Percentiles rank a stretch among this genome's conserved stretches.
Evolutionary conservation across 2,329 filamentous ascomycete species (phyloP).

Genomic region (Talaromyces amestolkiae): DNA sequence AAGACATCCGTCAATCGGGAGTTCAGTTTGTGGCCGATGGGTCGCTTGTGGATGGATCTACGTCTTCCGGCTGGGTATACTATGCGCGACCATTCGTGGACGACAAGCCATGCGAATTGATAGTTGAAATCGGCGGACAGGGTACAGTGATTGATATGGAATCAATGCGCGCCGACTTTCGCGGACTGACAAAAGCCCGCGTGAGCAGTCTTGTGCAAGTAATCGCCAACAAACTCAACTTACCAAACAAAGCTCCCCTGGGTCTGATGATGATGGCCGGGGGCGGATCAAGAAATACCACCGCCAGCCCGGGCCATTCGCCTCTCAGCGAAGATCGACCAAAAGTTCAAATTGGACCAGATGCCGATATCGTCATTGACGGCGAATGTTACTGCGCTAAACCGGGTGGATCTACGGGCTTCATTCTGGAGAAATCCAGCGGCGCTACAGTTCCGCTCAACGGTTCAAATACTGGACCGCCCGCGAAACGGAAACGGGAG

Average conservation of each 20-base stretch:
- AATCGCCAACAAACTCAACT: slow-evolving; percentile 73
- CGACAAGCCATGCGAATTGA: slow-evolving; percentile 66
- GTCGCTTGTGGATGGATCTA: slow-evolving; percentile 25
- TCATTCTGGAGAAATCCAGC: neutral
- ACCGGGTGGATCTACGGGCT: neutral
- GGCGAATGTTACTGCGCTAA: slow-evolving; percentile 32
- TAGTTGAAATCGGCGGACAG: slow-evolving; percentile 75
- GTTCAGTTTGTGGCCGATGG: slow-evolving; percentile 62
- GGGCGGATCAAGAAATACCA: slow-evolving; percentile 60
- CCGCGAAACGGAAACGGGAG: slow-evolving; percentile 40
- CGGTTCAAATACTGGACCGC: slow-evolving; percentile 13
- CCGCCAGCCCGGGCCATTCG: slow-evolving; percentile 66
- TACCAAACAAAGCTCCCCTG: slow-evolving; percentile 59
- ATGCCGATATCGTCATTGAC: slow-evolving; percentile 44
- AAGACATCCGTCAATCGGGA: slow-evolving; percentile 86
- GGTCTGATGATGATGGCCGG: slow-evolving; percentile 63
- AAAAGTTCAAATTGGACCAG: slow-evolving; percentile 59
- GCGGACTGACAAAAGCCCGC: slow-evolving; percentile 66
- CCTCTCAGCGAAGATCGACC: slow-evolving; percentile 69
- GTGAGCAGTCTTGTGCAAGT: slow-evolving; percentile 74
- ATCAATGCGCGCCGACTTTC: slow-evolving; percentile 66
- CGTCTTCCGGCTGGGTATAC: slow-evolving; percentile 58
- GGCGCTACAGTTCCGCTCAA: neutral
- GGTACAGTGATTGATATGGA: slow-evolving; percentile 57
- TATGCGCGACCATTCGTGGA: slow-evolving; percentile 89